Percentiles rank a stretch among this genome's conserved stretches.
Evolutionary conservation across 2,329 filamentous ascomycete genomes (phyloP).

Genomic region (Aspergillus intermedius): DNA sequence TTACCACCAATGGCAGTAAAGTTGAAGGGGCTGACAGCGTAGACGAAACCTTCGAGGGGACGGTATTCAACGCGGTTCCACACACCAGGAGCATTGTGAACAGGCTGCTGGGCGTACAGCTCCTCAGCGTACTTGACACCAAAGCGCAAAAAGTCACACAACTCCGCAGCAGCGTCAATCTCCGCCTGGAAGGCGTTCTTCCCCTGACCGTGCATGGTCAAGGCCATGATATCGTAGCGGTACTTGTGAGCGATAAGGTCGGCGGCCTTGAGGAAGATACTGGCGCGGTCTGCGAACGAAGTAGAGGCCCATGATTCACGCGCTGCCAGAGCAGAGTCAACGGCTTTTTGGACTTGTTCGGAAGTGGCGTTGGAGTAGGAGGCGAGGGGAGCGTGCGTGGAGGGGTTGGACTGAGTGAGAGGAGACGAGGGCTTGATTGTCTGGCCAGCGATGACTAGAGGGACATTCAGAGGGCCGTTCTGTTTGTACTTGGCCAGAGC

Average conservation of each 20-base stretch:
- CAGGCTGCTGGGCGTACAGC: constrained; percentile 79
- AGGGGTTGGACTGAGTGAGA: constrained; percentile 68
- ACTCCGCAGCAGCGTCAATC: constrained; percentile 89
- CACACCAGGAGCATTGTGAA: constrained; percentile 71
- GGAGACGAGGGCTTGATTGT: constrained; percentile 40
- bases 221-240: constrained; percentile 91
- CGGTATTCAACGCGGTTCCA: constrained; percentile 92
- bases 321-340: constrained; percentile 76
- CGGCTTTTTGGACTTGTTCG: constrained; percentile 69
- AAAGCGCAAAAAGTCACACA: constrained; percentile 84
- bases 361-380: constrained; percentile 76
- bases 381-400: constrained; percentile 72
- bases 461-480: constrained; percentile 67
- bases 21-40: constrained; percentile 92
- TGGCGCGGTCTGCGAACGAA: constrained; percentile 83
- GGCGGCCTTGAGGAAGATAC: constrained; percentile 92
- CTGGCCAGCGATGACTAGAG: constrained; percentile 76
- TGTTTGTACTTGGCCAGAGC: constrained; percentile 65
- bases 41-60: constrained; percentile 89
- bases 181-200: constrained; percentile 99
- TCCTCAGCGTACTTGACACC: constrained; percentile 92
- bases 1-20: constrained; percentile 94
- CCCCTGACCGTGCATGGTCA: constrained; percentile 92
- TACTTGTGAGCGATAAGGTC: constrained; percentile 89
- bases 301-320: constrained; percentile 79